Conservation (phyloP, 331 rosid genomes). For the Saraca asoca region DNA sequence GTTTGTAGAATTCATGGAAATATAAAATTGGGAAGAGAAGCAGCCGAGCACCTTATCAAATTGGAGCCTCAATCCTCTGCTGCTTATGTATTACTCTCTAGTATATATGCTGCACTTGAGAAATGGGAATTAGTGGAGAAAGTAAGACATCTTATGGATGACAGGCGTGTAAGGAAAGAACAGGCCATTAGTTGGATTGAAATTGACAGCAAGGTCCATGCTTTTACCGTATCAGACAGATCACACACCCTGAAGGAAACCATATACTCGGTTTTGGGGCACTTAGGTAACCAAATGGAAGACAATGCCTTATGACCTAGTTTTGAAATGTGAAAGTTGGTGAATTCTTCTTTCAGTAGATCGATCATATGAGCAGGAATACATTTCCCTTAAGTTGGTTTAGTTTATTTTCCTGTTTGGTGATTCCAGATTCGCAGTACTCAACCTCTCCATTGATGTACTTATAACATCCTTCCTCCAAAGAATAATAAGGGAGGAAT, state of each 20-base stretch:
- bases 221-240: constrained; percentile 56
- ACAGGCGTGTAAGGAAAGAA: constrained; percentile 50
- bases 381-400: constrained; percentile 31
- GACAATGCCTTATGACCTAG: constrained; percentile 40
- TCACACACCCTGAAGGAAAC: constrained; percentile 59
- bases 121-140: constrained; percentile 64
- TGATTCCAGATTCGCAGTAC: constrained; percentile 36
- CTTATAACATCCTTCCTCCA: no score
- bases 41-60: constrained; percentile 56
- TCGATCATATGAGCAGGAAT: constrained; percentile 18
- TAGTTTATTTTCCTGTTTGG: constrained; percentile 25
- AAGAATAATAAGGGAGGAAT: no score
- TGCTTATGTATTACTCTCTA: constrained; percentile 55
- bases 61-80: constrained; percentile 60
- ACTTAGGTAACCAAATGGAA: constrained; percentile 50
- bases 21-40: constrained; percentile 56
- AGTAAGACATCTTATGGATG: constrained; percentile 59
- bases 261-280: constrained; percentile 52
- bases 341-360: background rate
- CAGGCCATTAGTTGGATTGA: constrained; percentile 60
- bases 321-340: constrained; percentile 36
- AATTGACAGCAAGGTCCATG: constrained; percentile 51
- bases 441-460: constrained; percentile 15
- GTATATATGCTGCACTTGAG: constrained; percentile 58
- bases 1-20: constrained; percentile 57